Evolutionary conservation across 1,139 yeast genomes (phyloP).

Genomic region (Torulaspora globosa): DNA sequence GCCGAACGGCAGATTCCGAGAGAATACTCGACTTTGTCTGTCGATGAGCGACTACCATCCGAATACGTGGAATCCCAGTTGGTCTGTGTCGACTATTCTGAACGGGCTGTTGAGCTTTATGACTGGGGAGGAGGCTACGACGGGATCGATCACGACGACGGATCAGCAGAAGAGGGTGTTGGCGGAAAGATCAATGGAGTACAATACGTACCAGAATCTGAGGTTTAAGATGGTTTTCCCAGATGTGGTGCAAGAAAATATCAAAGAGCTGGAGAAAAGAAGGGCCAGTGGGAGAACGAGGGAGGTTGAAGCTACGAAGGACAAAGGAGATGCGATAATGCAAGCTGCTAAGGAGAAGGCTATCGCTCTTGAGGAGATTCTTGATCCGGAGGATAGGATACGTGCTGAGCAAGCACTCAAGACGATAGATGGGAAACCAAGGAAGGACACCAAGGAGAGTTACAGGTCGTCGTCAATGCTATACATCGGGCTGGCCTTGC

Average conservation of each 20-base stretch:
- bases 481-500: constrained; percentile 36
- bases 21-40: constrained; percentile 75
- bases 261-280: constrained; percentile 27
- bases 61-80: constrained; percentile 91
- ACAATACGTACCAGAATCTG: constrained; percentile 51
- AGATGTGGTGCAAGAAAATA: constrained; percentile 54
- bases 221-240: constrained; percentile 65
- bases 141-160: constrained; percentile 58
- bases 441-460: constrained; percentile 12
- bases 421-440: constrained; percentile 10
- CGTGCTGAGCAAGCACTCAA: constrained; percentile 35
- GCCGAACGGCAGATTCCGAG: constrained; percentile 75
- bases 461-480: constrained; percentile 27
- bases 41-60: constrained; percentile 93
- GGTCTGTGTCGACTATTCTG: constrained; percentile 85
- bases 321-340: constrained; percentile 20
- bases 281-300: constrained; percentile 12
- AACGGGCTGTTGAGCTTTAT: constrained; percentile 83
- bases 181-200: constrained; percentile 55
- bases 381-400: constrained; percentile 49
- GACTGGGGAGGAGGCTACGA: constrained; percentile 58
- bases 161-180: constrained; percentile 42
- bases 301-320: constrained; percentile 11
- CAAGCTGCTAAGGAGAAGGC: constrained; percentile 35
- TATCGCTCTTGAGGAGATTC: constrained; percentile 37